Base-by-base conservation (phyloP, 108 stramenopile species). In the Skeletonema tropicum region DNA sequence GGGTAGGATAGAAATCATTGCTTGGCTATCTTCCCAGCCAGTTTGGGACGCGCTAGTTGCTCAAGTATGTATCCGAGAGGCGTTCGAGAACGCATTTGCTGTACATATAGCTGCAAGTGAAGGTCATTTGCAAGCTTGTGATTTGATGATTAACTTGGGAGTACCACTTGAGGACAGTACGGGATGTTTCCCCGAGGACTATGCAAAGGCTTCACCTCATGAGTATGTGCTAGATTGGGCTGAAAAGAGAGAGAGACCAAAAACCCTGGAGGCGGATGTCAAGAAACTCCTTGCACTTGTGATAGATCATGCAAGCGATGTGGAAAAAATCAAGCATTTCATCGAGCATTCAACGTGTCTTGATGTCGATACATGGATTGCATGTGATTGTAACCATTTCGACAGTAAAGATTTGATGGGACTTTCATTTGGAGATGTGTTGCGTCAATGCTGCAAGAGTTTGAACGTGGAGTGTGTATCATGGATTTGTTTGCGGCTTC, bases 1-100 rank as follows among this genome's bases (percentile, higher is more conserved):
- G 23, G 68, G 68, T 11, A 26, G 68, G 21, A 58, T 69, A 17
- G 68, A 69, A 58, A 69, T 69, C 10, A 38, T 39, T 5, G 68
- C 36, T 2, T 69, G 68, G 68, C 35, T 69, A 2, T 36, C n/a
- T 36, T 26, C 68, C 30, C 52, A 33, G 15, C 57, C 68, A 19
- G 31, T 58, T 38, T 58, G 55, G 31, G 10, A 69, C 9, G n/a
- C 55, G 6, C 57, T 58, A 5, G 36, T 36, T 1, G 25, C 25
- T 26, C 25, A 69, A 32, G 8, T 36, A 33, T 42, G 13, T 13
- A 19, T 5, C 3, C 32, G 57, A 1, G 21, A 57, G 31, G 5
- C 49, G 8, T 58, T 42, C 59, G 11, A 4, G 32, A 52, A 52
- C 10, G 66, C 66, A 1, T 68, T 6, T 17, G 31, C 68, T 0